These are phyloP conservation scores for Jamesozyma gamospora DNA, from an alignment of 805 yeast genomes.

Conservation along the genomic window DNA sequence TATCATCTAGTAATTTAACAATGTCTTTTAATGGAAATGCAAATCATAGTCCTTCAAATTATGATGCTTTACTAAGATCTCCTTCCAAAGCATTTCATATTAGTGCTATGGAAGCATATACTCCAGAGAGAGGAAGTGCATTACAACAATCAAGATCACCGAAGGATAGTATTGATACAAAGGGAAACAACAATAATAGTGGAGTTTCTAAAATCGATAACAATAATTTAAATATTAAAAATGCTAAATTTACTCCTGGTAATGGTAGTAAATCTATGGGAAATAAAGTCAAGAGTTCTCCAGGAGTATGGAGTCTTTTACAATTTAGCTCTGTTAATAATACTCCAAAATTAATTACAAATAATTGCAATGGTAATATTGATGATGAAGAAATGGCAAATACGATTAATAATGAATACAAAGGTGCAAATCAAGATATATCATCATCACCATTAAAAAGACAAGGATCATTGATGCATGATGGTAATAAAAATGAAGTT, in stretches of 20 bases:
- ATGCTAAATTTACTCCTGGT: constrained; percentile 7
- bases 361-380: constrained; percentile 2
- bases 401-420: background rate
- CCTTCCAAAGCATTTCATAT: constrained; percentile 38
- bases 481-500: background rate
- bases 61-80: constrained; percentile 22
- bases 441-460: constrained; percentile 23
- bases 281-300: constrained; percentile 40
- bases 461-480: constrained; percentile 6
- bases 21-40: constrained; percentile 8
- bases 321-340: constrained; percentile 49
- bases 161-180: constrained; percentile 8
- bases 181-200: constrained; percentile 1
- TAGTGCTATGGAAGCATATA: constrained; percentile 50
- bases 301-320: constrained; percentile 89
- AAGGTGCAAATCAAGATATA: constrained; percentile 10
- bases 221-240: background rate
- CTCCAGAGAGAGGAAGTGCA: constrained; percentile 48
- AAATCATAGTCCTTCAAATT: constrained; percentile 16
- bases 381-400: constrained; percentile 4
- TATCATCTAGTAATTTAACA: background rate
- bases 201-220: background rate
- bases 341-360: constrained; percentile 25
- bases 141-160: constrained; percentile 17
- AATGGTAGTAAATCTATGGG: constrained; percentile 9